These are phyloP conservation scores for Odontarrhena argentea DNA, from an alignment of 345 rosid genomes.

Conservation along the genomic window DNA sequence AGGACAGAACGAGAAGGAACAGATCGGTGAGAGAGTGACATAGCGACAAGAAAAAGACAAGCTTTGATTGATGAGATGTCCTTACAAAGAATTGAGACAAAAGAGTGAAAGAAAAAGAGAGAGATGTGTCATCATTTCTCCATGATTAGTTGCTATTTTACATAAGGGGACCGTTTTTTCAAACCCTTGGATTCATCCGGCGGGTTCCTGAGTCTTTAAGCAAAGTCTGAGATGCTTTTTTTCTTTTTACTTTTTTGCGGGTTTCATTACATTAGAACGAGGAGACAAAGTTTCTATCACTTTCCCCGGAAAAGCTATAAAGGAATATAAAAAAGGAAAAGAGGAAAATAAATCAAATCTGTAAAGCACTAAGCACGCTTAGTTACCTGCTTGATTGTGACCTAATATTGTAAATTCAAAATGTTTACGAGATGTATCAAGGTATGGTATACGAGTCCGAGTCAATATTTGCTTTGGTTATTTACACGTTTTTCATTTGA, in stretches of 20 bases:
- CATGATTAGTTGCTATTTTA: constrained; percentile 43
- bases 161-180: constrained; percentile 39
- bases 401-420: constrained; percentile 1
- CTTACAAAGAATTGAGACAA: constrained; percentile 32
- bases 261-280: constrained; percentile 8
- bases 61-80: constrained; percentile 23
- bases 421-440: not conserved
- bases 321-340: not conserved
- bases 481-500: not conserved
- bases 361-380: constrained; percentile 33
- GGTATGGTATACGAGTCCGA: too few species aligned
- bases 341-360: not conserved
- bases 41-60: constrained; percentile 32
- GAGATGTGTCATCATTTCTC: constrained; percentile 37
- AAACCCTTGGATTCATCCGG: constrained; percentile 30
- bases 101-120: constrained; percentile 31
- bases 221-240: constrained; percentile 17
- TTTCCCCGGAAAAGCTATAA: constrained; percentile 35
- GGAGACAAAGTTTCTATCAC: constrained; percentile 37
- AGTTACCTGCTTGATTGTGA: constrained; percentile 17
- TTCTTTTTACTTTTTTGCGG: not conserved
- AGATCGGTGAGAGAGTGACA: constrained; percentile 42
- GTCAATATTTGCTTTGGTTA: not conserved
- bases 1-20: constrained; percentile 41
- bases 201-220: constrained; percentile 9